These are phyloP conservation scores for Isatis tinctoria DNA, from an alignment of 345 rosid genomes.

Conservation along the genomic window DNA sequence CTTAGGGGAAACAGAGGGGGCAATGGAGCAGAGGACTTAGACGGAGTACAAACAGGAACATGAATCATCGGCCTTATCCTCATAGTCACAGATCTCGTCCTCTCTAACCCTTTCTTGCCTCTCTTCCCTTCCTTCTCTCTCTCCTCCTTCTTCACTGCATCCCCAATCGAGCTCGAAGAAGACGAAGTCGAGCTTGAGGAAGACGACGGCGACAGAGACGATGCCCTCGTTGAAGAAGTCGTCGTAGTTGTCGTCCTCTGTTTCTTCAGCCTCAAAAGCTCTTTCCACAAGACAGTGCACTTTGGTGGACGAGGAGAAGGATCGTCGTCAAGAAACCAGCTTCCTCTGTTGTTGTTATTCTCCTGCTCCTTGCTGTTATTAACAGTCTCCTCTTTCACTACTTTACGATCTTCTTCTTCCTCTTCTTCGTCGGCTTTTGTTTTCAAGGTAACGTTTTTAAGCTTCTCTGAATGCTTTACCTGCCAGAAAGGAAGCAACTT, in stretches of 20 bases:
- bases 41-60: constrained; percentile 68
- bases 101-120: constrained; percentile 70
- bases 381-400: not conserved
- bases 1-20: constrained; percentile 61
- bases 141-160: constrained; percentile 39
- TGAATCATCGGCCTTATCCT: constrained; percentile 86
- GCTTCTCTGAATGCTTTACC: constrained; percentile 65
- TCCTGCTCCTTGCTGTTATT: constrained; percentile 34
- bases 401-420: constrained; percentile 17
- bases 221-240: constrained; percentile 45
- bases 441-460: constrained; percentile 49
- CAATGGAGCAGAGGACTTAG: constrained; percentile 44
- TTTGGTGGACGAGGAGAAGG: constrained; percentile 98
- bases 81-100: constrained; percentile 70
- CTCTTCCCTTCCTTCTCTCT: constrained; percentile 60
- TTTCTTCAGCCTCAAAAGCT: constrained; percentile 78
- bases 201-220: constrained; percentile 64
- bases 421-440: constrained; percentile 25
- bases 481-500: constrained; percentile 92
- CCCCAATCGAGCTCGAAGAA: constrained; percentile 55
- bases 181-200: constrained; percentile 65
- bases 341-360: constrained; percentile 29
- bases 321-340: constrained; percentile 89
- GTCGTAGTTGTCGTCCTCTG: constrained; percentile 50
- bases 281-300: constrained; percentile 95